Base-by-base conservation (phyloP, 2,329 filamentous ascomycete species). In the Exophiala viscosa region DNA sequence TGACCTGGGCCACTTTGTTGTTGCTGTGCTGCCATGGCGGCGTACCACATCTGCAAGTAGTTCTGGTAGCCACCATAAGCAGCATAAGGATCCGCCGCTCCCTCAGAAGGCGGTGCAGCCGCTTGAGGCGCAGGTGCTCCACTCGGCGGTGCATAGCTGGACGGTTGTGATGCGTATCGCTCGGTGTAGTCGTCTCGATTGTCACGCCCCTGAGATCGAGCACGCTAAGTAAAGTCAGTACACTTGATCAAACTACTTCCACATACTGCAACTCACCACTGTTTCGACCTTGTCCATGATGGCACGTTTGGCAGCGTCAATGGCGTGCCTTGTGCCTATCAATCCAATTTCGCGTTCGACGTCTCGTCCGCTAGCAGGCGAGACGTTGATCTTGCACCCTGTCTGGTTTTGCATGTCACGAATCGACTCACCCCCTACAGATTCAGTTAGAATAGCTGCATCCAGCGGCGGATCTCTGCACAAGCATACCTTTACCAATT, bases 331-430 rank as follows among this genome's bases (percentile, higher is more conserved):
- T 34, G 81, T 82, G 58, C 90, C 91, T 58, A 93, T 86, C 40
- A 96, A 79, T 41, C 88, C 88, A 66, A 96, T 95, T 69, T 95
- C 88, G 65, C 90, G 85, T 69, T 93, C 86, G 52, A 84, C 80
- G 66, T 95, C 90, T 60, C 82, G 85, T 13, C 87, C 87, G 33
- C 84, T 85, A 6, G 89, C 85, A 64, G 88, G 88, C 31, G 88
- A 88, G 20, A 96, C 90, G 64, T 96, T 96, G 76, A 96, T 95
- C 75, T 95, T 95, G 79, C 91, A 96, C 41, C 88, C 87, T 4
- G 89, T 93, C 31, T 76, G 80, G 65, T 84, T 86, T 70, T 96
- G 90, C 86, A 96, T 95, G 62, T 95, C 89, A 60, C 91, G 90
- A 67, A 96, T 96, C 0, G 90, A 95, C 73, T 96, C 90, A 60